phyloP scores from a whole-genome alignment of 2,329 filamentous ascomycete genomes.

The Podosphaera fusca region DNA sequence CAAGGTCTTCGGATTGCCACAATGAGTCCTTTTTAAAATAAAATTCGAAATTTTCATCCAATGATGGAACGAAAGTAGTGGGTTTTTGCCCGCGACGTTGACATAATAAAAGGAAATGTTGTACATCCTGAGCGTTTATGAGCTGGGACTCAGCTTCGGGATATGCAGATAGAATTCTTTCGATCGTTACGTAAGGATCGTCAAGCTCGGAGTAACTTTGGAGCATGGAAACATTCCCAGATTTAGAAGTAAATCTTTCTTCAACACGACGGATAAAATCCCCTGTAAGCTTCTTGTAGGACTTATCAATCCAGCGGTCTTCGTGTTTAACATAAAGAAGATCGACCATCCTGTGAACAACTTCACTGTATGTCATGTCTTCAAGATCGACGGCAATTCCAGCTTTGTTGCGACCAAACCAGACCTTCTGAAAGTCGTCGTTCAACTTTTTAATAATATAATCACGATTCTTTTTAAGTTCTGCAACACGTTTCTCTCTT shows the following conservation, averaged over 20 bases:
- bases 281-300: conserved; percentile 60
- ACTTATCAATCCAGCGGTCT: conserved; percentile 73
- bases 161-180: conserved; percentile 60
- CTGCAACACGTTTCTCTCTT: conserved; percentile 68
- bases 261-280: conserved; percentile 95
- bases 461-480: conserved; percentile 68
- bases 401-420: conserved; percentile 71
- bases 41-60: conserved; percentile 95
- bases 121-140: conserved; percentile 94
- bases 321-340: conserved; percentile 84
- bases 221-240: conserved; percentile 56
- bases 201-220: conserved; percentile 80
- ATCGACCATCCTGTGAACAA: conserved; percentile 68
- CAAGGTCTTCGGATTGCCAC: conserved; percentile 95
- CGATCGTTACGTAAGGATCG: conserved; percentile 54
- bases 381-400: conserved; percentile 71
- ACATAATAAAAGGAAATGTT: conserved; percentile 87
- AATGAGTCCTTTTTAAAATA: conserved; percentile 99
- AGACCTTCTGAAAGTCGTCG: conserved; percentile 89
- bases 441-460: conserved; percentile 93
- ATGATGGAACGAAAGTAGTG: conserved; percentile 79
- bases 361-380: conserved; percentile 86
- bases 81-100: conserved; percentile 86
- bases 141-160: conserved; percentile 74
- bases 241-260: conserved; percentile 65